Evolutionary conservation across 2,329 filamentous ascomycete genomes (phyloP).

Genomic region (Colletotrichum abscissum): DNA sequence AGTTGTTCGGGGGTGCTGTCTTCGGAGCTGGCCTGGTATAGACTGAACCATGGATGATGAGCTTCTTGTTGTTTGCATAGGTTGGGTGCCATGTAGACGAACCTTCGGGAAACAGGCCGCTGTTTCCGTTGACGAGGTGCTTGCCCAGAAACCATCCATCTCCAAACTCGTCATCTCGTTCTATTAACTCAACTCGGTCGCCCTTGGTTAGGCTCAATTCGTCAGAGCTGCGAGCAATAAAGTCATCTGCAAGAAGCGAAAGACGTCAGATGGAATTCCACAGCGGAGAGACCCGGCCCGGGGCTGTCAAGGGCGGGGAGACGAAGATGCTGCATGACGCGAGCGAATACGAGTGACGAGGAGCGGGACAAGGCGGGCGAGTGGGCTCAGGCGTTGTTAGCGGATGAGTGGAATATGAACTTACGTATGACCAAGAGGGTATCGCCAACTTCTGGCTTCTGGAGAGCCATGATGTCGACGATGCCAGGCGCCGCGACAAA

Average conservation of each 20-base stretch:
- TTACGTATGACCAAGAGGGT: constrained; percentile 78
- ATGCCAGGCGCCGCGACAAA: constrained; percentile 33
- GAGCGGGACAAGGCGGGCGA: constrained; percentile 10
- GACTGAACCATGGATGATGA: constrained; percentile 53
- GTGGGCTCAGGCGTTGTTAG: constrained; percentile 8
- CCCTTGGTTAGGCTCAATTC: constrained; percentile 90
- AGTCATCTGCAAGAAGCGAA: constrained; percentile 75
- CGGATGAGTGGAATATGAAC: constrained; percentile 44
- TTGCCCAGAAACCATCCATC: constrained; percentile 87
- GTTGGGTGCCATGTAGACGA: constrained; percentile 44
- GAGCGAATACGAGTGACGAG: neutral
- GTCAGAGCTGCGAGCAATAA: constrained; percentile 89
- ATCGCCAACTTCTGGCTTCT: constrained; percentile 72
- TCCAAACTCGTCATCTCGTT: constrained; percentile 88
- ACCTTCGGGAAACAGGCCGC: constrained; percentile 88
- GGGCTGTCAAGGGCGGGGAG: constrained; percentile 24
- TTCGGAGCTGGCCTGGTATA: constrained; percentile 71
- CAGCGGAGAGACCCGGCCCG: neutral
- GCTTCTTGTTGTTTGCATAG: constrained; percentile 16
- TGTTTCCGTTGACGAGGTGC: constrained; percentile 78
- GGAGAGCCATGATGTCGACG: constrained; percentile 54
- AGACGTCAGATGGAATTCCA: constrained; percentile 5
- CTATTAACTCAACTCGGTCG: constrained; percentile 84
- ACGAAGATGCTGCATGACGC: constrained; percentile 21
- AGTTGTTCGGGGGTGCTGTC: constrained; percentile 43